These are phyloP conservation scores for Elongisporangium prolatum DNA, from an alignment of 352 stramenopile species.

Conservation along the genomic window DNA sequence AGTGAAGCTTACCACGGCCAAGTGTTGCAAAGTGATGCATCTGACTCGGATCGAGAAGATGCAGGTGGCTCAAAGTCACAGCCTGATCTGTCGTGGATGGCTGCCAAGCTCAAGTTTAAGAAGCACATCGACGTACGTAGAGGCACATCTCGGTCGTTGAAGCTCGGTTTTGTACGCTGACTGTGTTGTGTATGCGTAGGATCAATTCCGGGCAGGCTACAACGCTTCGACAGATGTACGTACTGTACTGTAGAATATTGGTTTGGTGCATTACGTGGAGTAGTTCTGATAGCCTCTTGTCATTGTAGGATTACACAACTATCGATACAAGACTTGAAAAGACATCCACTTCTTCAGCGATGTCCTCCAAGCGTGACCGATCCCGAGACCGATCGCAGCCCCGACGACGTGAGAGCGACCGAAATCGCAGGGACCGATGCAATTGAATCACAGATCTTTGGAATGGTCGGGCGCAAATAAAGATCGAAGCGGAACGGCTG, in stretches of 20 bases:
- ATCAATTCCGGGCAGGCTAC: slow-evolving; percentile 64
- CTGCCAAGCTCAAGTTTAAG: slow-evolving; percentile 85
- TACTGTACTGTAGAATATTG: background rate
- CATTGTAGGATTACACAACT: slow-evolving; percentile 58
- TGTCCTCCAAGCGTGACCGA: slow-evolving; percentile 7
- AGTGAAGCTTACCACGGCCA: slow-evolving; percentile 52
- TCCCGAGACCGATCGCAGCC: slow-evolving; percentile 9
- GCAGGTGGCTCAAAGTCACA: slow-evolving; percentile 20
- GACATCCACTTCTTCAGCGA: slow-evolving; percentile 1
- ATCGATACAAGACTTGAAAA: slow-evolving; percentile 51
- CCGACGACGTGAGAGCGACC: slow-evolving; percentile 8
- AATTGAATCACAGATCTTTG: background rate
- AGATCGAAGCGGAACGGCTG: background rate
- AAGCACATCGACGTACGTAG: slow-evolving; percentile 83
- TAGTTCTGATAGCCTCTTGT: slow-evolving; percentile 3
- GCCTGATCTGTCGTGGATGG: slow-evolving; percentile 78
- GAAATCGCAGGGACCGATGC: slow-evolving; percentile 9
- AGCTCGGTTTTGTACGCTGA: background rate
- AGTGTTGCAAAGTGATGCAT: slow-evolving; percentile 45
- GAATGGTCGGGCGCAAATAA: background rate
- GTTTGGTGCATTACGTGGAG: background rate
- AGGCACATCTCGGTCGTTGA: background rate
- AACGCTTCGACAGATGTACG: slow-evolving; percentile 51
- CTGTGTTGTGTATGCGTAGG: slow-evolving; percentile 24
- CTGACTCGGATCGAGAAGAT: slow-evolving; percentile 20